Base-by-base conservation (phyloP, 75 land plant species). In the Pinus tabuliformis region DNA sequence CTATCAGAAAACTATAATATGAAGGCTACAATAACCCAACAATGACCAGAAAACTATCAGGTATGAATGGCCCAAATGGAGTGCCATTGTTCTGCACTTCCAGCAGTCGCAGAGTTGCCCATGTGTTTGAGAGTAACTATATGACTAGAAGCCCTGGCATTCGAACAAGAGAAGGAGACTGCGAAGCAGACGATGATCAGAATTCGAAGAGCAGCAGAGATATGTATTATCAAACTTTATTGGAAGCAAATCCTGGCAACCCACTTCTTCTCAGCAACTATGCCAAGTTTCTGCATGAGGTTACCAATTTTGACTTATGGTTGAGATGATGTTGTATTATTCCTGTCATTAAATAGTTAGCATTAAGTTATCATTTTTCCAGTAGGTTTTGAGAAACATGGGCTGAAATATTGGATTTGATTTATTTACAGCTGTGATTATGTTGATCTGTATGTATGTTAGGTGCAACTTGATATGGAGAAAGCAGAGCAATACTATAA, bases 231-330 rank as follows among this genome's bases (percentile, higher is more conserved):
- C 79, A 68, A 70, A 81, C 63, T 36, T 79, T 91, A 88, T 84
- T 91, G 49, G 83, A 88, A 36, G 86, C 86, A 13, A 79, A 91
- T 70, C 93, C 93, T 59, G 75, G 80, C 18, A 88, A 91, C 18
- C 16, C 88, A 30, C 77, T 91, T 13, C 22, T 91, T 26, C 82
- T 91, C 18, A 80, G 81, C 14, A 91, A 91, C 33, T 88, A 88
- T 75, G 86, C 89, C 49, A 88, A 74, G 72, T 91, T 77, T 73
- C 72, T 91, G 64, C 78, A 84, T 73, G 85, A 91, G 88, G 92
- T 90, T 49, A 12, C 42, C 13, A 64, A 5, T 28, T 20, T 49
- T 18, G 56, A 22, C 12, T 45, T 58, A 21, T 49, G 13, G 18
- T 20, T 3, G 4, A 36, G 70, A 58, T 58, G 5, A 16, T 5